These are phyloP conservation scores for Rosa chinensis DNA, from an alignment of 306 rosid species.

Conservation along the genomic window DNA sequence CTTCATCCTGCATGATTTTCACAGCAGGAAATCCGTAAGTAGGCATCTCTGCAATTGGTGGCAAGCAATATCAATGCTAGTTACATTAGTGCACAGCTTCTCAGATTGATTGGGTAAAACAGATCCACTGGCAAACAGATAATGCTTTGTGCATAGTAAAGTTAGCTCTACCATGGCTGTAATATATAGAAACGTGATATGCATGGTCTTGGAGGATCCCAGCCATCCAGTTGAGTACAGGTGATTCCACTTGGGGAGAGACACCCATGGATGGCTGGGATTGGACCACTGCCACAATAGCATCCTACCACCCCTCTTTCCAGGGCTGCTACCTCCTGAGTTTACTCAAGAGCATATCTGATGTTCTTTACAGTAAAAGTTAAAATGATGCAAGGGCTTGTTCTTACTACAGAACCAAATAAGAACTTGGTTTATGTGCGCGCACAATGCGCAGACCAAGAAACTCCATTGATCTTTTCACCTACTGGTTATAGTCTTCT, in stretches of 20 bases:
- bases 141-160: not conserved
- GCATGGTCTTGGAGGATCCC: not conserved
- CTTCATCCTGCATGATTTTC: conserved; percentile 60
- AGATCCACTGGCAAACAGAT: not conserved
- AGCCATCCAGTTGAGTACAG: not conserved
- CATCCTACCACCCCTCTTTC: not conserved
- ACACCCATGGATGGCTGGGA: conserved; percentile 4
- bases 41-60: not conserved
- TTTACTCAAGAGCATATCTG: not conserved
- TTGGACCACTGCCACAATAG: not conserved
- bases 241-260: not conserved
- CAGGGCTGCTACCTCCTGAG: not conserved
- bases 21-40: conserved; percentile 20
- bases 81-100: not conserved
- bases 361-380: not conserved
- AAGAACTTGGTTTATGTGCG: not conserved
- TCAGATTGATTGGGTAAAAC: not conserved
- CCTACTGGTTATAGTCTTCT: not conserved
- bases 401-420: not conserved
- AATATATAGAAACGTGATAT: not conserved
- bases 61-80: not conserved
- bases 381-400: not conserved
- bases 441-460: not conserved
- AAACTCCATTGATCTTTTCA: not conserved
- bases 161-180: not conserved